Evolutionary conservation across 805 yeast species (phyloP).

Genomic region (Vanderwaltozyma tropicalis): DNA sequence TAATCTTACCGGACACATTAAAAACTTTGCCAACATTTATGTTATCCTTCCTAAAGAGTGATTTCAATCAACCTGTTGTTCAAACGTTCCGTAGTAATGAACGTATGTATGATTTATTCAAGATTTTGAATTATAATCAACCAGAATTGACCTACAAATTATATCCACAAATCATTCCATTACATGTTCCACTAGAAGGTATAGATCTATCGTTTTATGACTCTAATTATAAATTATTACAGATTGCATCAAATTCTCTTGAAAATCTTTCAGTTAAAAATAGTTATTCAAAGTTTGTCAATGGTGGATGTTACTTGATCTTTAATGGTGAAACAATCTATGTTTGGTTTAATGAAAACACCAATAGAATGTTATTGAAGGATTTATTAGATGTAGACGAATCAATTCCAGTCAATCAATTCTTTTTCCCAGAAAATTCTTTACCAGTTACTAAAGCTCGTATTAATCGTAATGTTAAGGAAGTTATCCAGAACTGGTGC

Average conservation of each 20-base stretch:
- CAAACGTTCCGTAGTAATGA: slow-evolving; percentile 45
- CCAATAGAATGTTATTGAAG: slow-evolving; percentile 52
- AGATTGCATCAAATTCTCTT: slow-evolving; percentile 34
- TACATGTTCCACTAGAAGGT: slow-evolving; percentile 50
- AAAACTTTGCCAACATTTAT: slow-evolving; percentile 58
- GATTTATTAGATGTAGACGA: slow-evolving; percentile 64
- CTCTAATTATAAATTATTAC: slow-evolving; percentile 33
- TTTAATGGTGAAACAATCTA: slow-evolving; percentile 55
- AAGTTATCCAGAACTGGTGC: slow-evolving; percentile 43
- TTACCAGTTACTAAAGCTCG: slow-evolving; percentile 64
- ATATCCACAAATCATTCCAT: slow-evolving; percentile 70
- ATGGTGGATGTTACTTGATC: slow-evolving; percentile 69
- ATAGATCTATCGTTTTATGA: slow-evolving; percentile 43
- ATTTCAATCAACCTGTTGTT: slow-evolving; percentile 38
- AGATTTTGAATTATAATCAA: slow-evolving; percentile 40
- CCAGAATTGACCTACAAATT: slow-evolving; percentile 50
- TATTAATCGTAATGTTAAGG: slow-evolving; percentile 57
- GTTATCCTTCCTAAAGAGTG: slow-evolving; percentile 59
- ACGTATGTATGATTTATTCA: slow-evolving; percentile 40
- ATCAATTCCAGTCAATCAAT: slow-evolving; percentile 11
- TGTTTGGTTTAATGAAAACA: slow-evolving; percentile 61
- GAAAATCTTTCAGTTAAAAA: slow-evolving; percentile 34
- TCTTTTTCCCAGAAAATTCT: slow-evolving; percentile 31
- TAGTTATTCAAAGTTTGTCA: slow-evolving; percentile 31
- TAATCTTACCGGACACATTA: slow-evolving; percentile 75